Conservation (phyloP, 1,284 basidiomycete genomes). For the Pterula multifida region DNA sequence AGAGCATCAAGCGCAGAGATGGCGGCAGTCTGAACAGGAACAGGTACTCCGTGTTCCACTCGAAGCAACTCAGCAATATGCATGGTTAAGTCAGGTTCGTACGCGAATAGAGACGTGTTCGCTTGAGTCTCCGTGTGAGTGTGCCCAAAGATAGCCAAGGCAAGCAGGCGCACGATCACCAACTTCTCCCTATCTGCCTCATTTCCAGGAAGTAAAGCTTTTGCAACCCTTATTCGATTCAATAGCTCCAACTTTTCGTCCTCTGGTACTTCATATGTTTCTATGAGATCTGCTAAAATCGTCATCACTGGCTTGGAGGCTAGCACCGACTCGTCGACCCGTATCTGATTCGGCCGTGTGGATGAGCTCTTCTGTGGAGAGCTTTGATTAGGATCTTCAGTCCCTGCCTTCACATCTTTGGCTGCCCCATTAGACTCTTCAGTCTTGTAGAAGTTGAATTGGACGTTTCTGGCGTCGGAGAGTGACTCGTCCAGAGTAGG, state of each 20-base stretch:
- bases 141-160: constrained; percentile 84
- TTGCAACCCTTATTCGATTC: constrained; percentile 76
- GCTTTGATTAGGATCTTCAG: constrained; percentile 22
- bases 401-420: constrained; percentile 28
- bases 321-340: constrained; percentile 50
- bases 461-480: constrained; percentile 58
- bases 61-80: constrained; percentile 87
- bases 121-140: constrained; percentile 73
- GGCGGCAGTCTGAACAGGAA: constrained; percentile 70
- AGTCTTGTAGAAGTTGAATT: constrained; percentile 65
- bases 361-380: constrained; percentile 26
- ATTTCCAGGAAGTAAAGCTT: constrained; percentile 47
- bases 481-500: constrained; percentile 41
- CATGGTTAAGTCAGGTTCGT: constrained; percentile 84
- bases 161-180: constrained; percentile 71
- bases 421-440: constrained; percentile 25
- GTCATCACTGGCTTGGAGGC: constrained; percentile 54
- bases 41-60: constrained; percentile 57
- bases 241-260: constrained; percentile 85
- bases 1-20: constrained; percentile 86
- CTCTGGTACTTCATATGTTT: constrained; percentile 65
- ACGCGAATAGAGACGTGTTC: constrained; percentile 78
- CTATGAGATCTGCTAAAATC: constrained; percentile 65
- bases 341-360: constrained; percentile 49
- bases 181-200: constrained; percentile 68